Conservation (phyloP, 441 rosid species). For the Jatropha multifida region DNA sequence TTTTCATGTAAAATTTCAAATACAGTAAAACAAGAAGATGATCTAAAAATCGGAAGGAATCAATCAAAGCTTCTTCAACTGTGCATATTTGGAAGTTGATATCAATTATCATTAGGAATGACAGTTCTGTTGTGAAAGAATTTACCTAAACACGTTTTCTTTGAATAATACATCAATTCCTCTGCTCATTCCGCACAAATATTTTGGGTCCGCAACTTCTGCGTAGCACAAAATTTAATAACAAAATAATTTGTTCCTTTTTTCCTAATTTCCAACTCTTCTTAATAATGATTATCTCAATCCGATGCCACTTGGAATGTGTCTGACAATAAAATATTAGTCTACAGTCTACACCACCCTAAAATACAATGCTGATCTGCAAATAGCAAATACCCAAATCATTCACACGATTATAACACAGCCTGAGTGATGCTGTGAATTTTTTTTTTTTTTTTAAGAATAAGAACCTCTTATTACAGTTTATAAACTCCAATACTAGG, state of each 20-base stretch:
- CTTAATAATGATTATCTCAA: background rate
- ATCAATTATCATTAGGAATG: background rate
- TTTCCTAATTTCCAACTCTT: background rate
- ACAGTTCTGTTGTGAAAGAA: background rate
- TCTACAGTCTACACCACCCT: background rate
- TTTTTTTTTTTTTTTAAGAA: too few relatives aligned
- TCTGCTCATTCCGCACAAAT: background rate
- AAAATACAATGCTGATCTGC: background rate
- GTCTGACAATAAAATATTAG: background rate
- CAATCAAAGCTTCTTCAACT: conserved; percentile 1
- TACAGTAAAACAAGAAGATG: background rate
- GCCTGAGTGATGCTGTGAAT: background rate
- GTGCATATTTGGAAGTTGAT: background rate
- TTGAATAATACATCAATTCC: background rate
- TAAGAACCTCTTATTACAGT: background rate
- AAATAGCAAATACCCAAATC: background rate
- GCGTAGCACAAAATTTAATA: background rate
- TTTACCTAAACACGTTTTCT: background rate
- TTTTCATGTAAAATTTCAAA: background rate
- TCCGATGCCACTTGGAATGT: background rate
- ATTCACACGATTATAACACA: background rate
- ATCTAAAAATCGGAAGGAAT: background rate
- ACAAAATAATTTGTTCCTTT: background rate
- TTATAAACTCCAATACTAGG: background rate
- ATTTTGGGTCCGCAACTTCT: background rate